Evolutionary conservation across 2,329 filamentous ascomycete genomes (phyloP), one percentile per base, ranked within the genome.

Genomic region (Zarea fungicola): DNA sequence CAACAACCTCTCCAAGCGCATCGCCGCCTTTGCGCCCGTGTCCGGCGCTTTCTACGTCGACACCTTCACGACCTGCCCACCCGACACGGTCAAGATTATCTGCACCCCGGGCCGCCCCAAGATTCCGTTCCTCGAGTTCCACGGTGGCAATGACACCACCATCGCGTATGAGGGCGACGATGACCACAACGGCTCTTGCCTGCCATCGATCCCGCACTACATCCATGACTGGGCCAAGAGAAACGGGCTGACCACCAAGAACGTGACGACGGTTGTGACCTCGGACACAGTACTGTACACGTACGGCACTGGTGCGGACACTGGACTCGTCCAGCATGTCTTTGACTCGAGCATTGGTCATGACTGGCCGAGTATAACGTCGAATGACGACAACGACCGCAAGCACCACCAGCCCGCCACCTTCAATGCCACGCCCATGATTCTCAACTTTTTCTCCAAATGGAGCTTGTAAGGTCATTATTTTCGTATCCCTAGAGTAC

Each of bases 121-220:
- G 4, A 50, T 76, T 4, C 72, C 74, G 1, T 61, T 78, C 6
- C 56, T 77, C 8, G 70, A 73, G 25, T 72, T 78, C 49, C 75
- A 78, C 56, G 75, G 75, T 16, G 68, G 66, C 4, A 62, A 56
- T 8, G 75, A 78, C 57, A 62, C 55, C 6, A 74, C 68, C 0
- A 75, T 78, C 21, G 47, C 57, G 1, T 77, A 75, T 51, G 47
- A 56, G 4, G 75, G 75, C 3, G 70, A 67, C 4, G 59, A 63
- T 29, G n/a, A n/a, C n/a, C 66, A 71, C 5, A 65, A 66, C 4
- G 64, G 64, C 1, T 68, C 67, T 2, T 70, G 65, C 42, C 52
- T 75, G 34, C 74, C 74, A 1, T 53, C 66, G 0, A 71, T 77
- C 28, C 62, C 63, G 21, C 59, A 66, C 45, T 71, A 62, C 55